Evolutionary conservation across 192 early-diverging fungal genomes (phyloP).

Genomic region (Coemansia sp.): DNA sequence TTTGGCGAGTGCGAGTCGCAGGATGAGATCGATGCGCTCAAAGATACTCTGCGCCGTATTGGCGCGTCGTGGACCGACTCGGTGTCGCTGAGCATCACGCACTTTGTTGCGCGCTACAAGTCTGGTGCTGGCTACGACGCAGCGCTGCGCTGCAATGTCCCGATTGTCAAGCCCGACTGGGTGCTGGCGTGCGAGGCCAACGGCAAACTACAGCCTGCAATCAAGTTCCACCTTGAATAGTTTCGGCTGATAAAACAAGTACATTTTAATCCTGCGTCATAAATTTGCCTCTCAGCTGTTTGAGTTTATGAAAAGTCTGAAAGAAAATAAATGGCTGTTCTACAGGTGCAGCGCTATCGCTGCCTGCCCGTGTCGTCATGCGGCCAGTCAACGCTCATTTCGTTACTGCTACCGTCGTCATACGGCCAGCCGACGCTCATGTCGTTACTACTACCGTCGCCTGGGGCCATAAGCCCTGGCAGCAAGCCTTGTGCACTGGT

Average conservation of each 20-base stretch:
- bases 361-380: neutral
- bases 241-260: too few relatives aligned
- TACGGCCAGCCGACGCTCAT: slow-evolving; percentile 5
- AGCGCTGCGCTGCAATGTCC: slow-evolving; percentile 87
- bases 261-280: too few relatives aligned
- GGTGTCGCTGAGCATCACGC: slow-evolving; percentile 85
- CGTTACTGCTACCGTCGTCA: neutral
- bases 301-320: slow-evolving; percentile 3
- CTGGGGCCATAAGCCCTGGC: neutral
- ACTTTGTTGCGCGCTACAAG: slow-evolving; percentile 82
- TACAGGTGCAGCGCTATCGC: slow-evolving; percentile 3
- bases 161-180: slow-evolving; percentile 95
- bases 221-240: slow-evolving; percentile 43
- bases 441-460: neutral
- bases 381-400: slow-evolving; percentile 8
- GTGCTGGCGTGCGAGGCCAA: slow-evolving; percentile 86
- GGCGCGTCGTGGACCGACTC: slow-evolving; percentile 86
- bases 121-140: slow-evolving; percentile 85
- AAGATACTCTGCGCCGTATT: slow-evolving; percentile 73
- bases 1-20: slow-evolving; percentile 89
- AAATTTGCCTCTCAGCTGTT: neutral
- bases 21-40: slow-evolving; percentile 71
- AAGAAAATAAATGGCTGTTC: slow-evolving; percentile 1
- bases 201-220: slow-evolving; percentile 79
- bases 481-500: slow-evolving; percentile 12